Conservation (phyloP, 2,329 filamentous ascomycete genomes). For the Paracorniculantispora psalliotae region DNA sequence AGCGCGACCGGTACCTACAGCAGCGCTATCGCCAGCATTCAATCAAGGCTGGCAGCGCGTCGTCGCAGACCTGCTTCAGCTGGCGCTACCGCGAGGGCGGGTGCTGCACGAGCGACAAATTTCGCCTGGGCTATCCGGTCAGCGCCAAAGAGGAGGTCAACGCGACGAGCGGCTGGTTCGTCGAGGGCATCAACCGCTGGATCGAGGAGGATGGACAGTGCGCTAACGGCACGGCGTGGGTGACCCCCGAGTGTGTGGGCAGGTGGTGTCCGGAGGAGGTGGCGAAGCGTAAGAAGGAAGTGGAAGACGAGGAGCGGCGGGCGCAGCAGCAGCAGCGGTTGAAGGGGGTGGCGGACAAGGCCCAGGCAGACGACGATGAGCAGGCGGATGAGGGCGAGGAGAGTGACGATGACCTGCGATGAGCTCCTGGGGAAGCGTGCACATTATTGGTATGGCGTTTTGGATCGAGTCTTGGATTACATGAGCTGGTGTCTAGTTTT, state of each 20-base stretch:
- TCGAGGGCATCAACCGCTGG: slow-evolving; percentile 44
- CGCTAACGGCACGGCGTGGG: slow-evolving; percentile 32
- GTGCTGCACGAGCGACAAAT: slow-evolving; percentile 39
- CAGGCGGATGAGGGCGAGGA: not conserved
- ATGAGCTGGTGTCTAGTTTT: not conserved
- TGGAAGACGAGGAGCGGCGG: not conserved
- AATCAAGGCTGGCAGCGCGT: slow-evolving; percentile 21
- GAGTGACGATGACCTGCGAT: not conserved
- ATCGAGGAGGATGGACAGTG: slow-evolving; percentile 41
- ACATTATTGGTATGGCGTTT: slow-evolving; percentile 7
- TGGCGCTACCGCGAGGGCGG: slow-evolving; percentile 41
- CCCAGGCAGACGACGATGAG: not conserved
- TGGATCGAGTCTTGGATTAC: slow-evolving; percentile 1
- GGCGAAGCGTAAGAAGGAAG: not conserved
- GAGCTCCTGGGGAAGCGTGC: not conserved
- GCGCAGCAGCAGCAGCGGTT: not conserved
- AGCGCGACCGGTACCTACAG: slow-evolving; percentile 24
- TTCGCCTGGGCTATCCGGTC: slow-evolving; percentile 39
- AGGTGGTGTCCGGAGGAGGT: slow-evolving; percentile 2
- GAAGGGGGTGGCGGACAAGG: not conserved
- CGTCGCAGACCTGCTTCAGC: slow-evolving; percentile 42
- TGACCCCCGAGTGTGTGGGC: slow-evolving; percentile 25
- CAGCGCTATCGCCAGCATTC: slow-evolving; percentile 21
- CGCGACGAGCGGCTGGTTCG: slow-evolving; percentile 42
- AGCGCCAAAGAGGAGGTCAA: slow-evolving; percentile 27